Evolutionary conservation across 2,329 filamentous ascomycete genomes (phyloP), one percentile per base, ranked within the genome.

Genomic region (Hirsutella minnesotensis): DNA sequence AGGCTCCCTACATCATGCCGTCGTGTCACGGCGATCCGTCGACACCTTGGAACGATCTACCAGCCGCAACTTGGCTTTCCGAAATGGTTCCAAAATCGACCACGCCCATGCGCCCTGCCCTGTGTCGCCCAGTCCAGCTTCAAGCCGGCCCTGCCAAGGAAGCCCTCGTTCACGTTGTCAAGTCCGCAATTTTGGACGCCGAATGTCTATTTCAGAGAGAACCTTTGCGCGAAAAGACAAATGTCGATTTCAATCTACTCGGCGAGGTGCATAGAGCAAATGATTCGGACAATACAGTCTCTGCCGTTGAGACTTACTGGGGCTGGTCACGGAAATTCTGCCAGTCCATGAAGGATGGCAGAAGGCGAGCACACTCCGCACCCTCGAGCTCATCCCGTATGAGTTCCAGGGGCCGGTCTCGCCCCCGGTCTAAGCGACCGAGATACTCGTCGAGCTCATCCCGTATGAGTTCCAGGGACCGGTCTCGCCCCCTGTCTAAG

Each of bases 241-340:
- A 69, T 5, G 61, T 70, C n/a, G 80, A 86, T 49, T 65, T 90
- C n/a, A 82, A 86, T 54, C 79, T 82, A 49, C 68, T 92, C 45
- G 87, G 86, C 10, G 82, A 92, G 56, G 64, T 72, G 15, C 67
- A 86, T 41, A 64, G 79, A 16, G 59, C 76, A 3, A 79, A 87
- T 51, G 77, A 81, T 50, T 64, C 76, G n/a, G 82, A 76, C 0
- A 80, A 80, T 0, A 76, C 83, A 3, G 63, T 81, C 2, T 57
- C 80, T 7, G 69, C 72, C 7, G 81, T 80, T 1, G 80, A 86
- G 48, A 86, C 83, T 1, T 94, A 94, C 59, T 94, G 94, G 56
- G 88, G 87, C 47, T 94, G 88, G 88, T 90, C 86, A 5, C 73
- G 76, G 33, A 68, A 69, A 1, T 92, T 94, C 51, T 94, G 86